These are phyloP conservation scores for Yarrowia bubula DNA, from an alignment of 805 yeast genomes.

Conservation along the genomic window DNA sequence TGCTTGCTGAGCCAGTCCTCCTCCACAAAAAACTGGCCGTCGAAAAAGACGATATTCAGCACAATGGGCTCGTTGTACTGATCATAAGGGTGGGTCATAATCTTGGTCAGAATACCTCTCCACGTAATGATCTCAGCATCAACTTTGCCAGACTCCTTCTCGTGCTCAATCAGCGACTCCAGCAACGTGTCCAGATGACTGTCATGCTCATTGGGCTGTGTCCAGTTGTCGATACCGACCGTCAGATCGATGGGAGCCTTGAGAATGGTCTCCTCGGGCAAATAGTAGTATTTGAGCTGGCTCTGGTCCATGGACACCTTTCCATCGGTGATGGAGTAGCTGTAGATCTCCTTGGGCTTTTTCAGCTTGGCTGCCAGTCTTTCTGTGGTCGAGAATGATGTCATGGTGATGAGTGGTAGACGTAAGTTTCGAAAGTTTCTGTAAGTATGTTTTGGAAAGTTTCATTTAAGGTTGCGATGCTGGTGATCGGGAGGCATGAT, in stretches of 20 bases:
- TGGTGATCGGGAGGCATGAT: background rate
- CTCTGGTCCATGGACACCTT: conserved; percentile 47
- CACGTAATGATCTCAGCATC: conserved; percentile 72
- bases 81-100: conserved; percentile 66
- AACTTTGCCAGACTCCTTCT: conserved; percentile 48
- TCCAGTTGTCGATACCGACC: conserved; percentile 62
- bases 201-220: conserved; percentile 47
- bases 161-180: conserved; percentile 54
- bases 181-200: conserved; percentile 60
- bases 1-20: conserved; percentile 39
- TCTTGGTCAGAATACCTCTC: conserved; percentile 77
- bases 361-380: conserved; percentile 56
- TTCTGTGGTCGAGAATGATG: conserved; percentile 32
- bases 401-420: background rate
- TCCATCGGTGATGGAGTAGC: conserved; percentile 61
- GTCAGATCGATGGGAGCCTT: conserved; percentile 58
- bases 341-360: conserved; percentile 81
- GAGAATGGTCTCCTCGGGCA: conserved; percentile 71
- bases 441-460: background rate
- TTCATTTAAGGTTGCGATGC: background rate
- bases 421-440: background rate
- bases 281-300: conserved; percentile 67
- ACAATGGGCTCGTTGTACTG: conserved; percentile 52
- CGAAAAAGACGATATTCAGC: conserved; percentile 64
- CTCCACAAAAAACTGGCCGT: conserved; percentile 49